Percentiles rank a stretch among this genome's conserved stretches.
Conservation (phyloP, 1,139 yeast genomes). For the Debaryomyces singareniensis region DNA sequence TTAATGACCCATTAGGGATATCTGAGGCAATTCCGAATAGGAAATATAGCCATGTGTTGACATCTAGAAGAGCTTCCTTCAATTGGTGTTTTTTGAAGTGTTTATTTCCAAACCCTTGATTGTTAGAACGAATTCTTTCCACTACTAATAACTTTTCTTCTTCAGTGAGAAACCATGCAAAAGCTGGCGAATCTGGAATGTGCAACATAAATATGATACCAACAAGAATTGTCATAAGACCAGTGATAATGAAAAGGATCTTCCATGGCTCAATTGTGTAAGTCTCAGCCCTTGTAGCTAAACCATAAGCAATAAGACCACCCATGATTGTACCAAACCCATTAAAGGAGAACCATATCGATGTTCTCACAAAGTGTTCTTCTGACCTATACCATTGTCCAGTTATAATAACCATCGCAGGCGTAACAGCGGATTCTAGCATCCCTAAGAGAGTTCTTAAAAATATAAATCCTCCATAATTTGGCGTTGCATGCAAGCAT, state of each 20-base stretch:
- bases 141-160: slow-evolving; percentile 20
- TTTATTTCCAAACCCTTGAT: slow-evolving; percentile 15
- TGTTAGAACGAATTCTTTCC: slow-evolving; percentile 17
- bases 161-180: slow-evolving; percentile 38
- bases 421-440: slow-evolving; percentile 44
- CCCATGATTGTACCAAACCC: slow-evolving; percentile 51
- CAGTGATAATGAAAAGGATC: slow-evolving; percentile 40
- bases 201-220: slow-evolving; percentile 38
- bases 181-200: slow-evolving; percentile 49
- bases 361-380: slow-evolving; percentile 25
- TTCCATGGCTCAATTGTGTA: slow-evolving; percentile 41
- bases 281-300: slow-evolving; percentile 21
- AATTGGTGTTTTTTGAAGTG: slow-evolving; percentile 11
- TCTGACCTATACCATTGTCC: slow-evolving; percentile 48
- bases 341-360: slow-evolving; percentile 34
- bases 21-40: slow-evolving; percentile 19
- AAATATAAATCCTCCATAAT: slow-evolving; percentile 32
- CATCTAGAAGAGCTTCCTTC: slow-evolving; percentile 8
- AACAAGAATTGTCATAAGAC: slow-evolving; percentile 38
- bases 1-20: slow-evolving; percentile 33
- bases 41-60: slow-evolving; percentile 9
- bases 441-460: slow-evolving; percentile 42
- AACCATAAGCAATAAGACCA: slow-evolving; percentile 48
- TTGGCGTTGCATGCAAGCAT: slow-evolving; percentile 35
- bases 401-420: slow-evolving; percentile 48